These are phyloP conservation scores for Castanea mollissima DNA, from an alignment of 306 rosid genomes.

Conservation along the genomic window DNA sequence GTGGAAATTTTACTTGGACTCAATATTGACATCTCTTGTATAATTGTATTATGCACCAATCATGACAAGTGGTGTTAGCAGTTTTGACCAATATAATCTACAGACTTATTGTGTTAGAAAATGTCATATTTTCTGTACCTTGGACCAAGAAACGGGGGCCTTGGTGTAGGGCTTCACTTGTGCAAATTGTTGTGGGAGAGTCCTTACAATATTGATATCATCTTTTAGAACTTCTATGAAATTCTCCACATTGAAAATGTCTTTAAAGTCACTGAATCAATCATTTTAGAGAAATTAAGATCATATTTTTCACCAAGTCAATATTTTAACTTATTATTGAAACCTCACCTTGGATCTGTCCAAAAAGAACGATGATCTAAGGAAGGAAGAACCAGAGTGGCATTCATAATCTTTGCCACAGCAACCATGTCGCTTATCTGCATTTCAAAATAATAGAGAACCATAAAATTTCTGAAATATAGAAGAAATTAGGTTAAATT, in stretches of 20 bases:
- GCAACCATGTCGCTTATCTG: conserved; percentile 86
- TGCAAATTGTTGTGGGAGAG: conserved; percentile 39
- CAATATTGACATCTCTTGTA: too few species aligned
- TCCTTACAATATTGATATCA: conserved; percentile 48
- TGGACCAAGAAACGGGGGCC: conserved; percentile 76
- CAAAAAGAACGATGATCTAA: conserved; percentile 67
- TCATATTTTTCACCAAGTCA: not conserved
- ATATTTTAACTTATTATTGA: not conserved
- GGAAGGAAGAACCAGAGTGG: conserved; percentile 65
- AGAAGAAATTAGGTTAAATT: not conserved
- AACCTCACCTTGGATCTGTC: conserved; percentile 59
- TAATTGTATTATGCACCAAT: too few species aligned
- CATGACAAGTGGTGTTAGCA: too few species aligned
- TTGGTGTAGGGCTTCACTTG: conserved; percentile 28
- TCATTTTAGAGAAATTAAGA: not conserved
- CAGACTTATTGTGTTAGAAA: not conserved
- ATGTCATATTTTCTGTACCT: conserved; percentile 23
- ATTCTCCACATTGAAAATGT: conserved; percentile 58
- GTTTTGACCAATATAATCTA: too few species aligned
- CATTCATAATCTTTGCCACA: conserved; percentile 65
- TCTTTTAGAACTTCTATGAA: conserved; percentile 55
- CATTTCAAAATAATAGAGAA: conserved; percentile 1
- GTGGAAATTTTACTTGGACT: too few species aligned
- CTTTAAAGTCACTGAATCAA: conserved; percentile 52
- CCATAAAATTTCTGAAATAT: not conserved